Evolutionary conservation across 805 yeast species (phyloP), one percentile per base, ranked within the genome.

Genomic region (Candida oleophila): DNA sequence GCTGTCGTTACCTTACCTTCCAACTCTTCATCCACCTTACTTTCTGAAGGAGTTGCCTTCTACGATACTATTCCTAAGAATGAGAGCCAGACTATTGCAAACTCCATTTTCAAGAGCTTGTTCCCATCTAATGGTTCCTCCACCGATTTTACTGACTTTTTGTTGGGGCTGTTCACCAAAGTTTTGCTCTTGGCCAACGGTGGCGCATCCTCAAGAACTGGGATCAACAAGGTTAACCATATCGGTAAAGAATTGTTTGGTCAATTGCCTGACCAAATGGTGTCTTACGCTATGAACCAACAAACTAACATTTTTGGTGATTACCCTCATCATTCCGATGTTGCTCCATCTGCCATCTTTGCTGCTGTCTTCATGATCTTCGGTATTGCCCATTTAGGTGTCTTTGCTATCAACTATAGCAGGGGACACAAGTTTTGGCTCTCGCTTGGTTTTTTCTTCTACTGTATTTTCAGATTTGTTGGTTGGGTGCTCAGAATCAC

Each of bases 171-270:
- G 4, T 11, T 36, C 39, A 20, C 22, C 12, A 16, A 16, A 14
- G 21, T 36, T 16, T 9, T 16, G 21, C 19, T 18, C 39, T 16
- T 36, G 4, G 21, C 39, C 4, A 16, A 62, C 44, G 61, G 65
- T 48, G 47, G 54, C 44, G 66, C 70, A 9, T 66, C 65, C n/a
- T 45, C 51, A 8, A 69, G 71, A 5, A 65, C 70, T 8, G 71
- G 71, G 32, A 46, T 15, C 39, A 50, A 1, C 48, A 59, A 25
- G 54, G 58, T 9, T 56, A 71, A 3, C 70, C 70, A 52, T 60
- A 62, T 4, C 44, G 22, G 21, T 19, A 12, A 36, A 4, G 22
- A 11, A 4, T 9, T 36, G 21, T 20, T 36, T 36, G 39, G 39
- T 19, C 20, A 12, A 9, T 18, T 36, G 12, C 39, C 39, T 4